Evolutionary conservation across 2,329 filamentous ascomycete species (phyloP), one percentile per base, ranked within the genome.

Genomic region (Botrytis paeoniae): DNA sequence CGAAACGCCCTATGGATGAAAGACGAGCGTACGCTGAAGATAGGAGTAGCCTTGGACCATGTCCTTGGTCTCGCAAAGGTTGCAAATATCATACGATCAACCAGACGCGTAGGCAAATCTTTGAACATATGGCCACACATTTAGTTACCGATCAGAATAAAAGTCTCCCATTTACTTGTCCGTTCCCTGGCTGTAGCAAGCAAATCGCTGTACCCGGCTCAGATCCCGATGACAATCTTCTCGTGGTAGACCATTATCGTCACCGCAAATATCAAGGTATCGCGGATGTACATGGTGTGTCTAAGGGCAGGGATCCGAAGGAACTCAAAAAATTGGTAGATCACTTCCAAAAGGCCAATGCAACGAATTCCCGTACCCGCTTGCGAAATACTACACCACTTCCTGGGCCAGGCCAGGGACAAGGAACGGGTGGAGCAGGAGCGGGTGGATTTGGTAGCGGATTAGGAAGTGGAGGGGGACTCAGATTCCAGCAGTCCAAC

Each of bases 261-360:
- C 65, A 69, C 20, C 65, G 65, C 65, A 6, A 29, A 8, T 37
- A 29, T 39, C 25, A 29, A 32, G 65, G 65, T 10, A 69, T 69
- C 18, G 25, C 48, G 29, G 65, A 69, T 18, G 51, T 69, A 25
- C 37, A 29, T 20, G 20, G 65, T 25, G 48, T 20, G 25, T 12
- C 65, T 32, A 32, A 32, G 18, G 12, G 10, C 18, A 41, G 65
- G 41, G 65, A 69, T 41, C 48, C 51, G 5, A 57, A 16, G 6
- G 54, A 69, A 41, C 48, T 69, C n/a, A 57, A 69, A 9, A n/a
- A 25, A 6, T 25, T 69, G 10, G 7, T 69, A 16, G 65, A 57
- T 12, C 65, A 69, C 41, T 69, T 69, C 20, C 14, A 59, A 37
- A 69, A 32, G 29, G 65, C 65, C 51, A 69, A 69, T 10, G 65